These are phyloP conservation scores for Annulohypoxylon stygium DNA, from an alignment of 495 filamentous ascomycete genomes.

Conservation along the genomic window DNA sequence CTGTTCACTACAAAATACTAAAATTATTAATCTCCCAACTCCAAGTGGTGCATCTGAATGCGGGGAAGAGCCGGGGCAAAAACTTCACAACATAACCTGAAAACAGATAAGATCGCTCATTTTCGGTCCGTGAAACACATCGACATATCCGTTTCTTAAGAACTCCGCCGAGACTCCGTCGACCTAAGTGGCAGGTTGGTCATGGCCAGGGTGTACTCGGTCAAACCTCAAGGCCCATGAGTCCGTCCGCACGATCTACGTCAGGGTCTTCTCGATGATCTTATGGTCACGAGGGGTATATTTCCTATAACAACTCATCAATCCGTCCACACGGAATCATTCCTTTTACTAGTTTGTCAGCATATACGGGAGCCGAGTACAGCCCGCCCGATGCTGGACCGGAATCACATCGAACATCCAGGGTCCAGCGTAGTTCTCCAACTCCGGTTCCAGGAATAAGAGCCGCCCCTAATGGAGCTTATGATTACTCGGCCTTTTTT, in stretches of 20 bases:
- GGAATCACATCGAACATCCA: conserved; percentile 16
- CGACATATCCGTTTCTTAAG: conserved; percentile 7
- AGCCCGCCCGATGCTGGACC: conserved; percentile 13
- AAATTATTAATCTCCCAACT: conserved; percentile 21
- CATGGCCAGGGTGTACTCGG: conserved; percentile 32
- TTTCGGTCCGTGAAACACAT: conserved; percentile 38
- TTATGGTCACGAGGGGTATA: conserved; percentile 17
- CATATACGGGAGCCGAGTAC: conserved; percentile 17
- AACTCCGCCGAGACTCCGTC: conserved; percentile 43
- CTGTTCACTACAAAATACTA: background rate
- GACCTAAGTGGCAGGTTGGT: conserved; percentile 34
- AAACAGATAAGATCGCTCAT: conserved; percentile 29
- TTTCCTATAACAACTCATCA: conserved; percentile 7
- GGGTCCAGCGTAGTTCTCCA: conserved; percentile 10
- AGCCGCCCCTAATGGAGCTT: conserved; percentile 25
- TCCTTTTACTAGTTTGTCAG: conserved; percentile 35
- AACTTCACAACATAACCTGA: conserved; percentile 8
- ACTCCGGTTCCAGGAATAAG: conserved; percentile 32
- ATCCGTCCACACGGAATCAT: conserved; percentile 29
- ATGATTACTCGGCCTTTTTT: conserved; percentile 15
- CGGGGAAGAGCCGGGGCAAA: conserved; percentile 22
- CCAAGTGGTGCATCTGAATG: conserved; percentile 24
- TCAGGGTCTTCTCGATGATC: conserved; percentile 15
- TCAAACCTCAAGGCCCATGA: conserved; percentile 19
- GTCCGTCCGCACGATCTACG: conserved; percentile 16